Percentiles rank a stretch among this genome's conserved stretches.
Conservation (phyloP, 371 early-diverging fungal species). For the Conidiobolus incongruus region DNA sequence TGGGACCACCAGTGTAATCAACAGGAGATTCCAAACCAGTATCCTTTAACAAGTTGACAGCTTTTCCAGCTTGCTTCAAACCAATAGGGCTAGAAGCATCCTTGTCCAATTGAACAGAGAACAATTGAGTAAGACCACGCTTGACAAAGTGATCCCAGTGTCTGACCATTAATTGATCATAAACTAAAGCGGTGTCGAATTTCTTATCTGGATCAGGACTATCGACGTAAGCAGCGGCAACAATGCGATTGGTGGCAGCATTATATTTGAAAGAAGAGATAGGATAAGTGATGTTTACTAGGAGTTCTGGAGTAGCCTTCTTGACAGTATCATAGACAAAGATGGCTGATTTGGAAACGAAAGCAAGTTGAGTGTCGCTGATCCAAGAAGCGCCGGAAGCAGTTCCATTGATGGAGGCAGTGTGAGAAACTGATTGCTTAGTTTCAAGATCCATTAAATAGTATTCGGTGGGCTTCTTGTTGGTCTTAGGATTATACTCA, state of each 20-base stretch:
- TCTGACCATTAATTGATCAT: conserved; percentile 36
- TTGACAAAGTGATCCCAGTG: conserved; percentile 37
- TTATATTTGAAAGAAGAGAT: not conserved
- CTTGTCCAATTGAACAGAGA: conserved; percentile 18
- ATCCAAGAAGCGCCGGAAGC: conserved; percentile 20
- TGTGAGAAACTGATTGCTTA: conserved; percentile 6
- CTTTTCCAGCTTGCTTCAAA: conserved; percentile 9
- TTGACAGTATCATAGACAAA: conserved; percentile 21
- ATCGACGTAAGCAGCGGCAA: conserved; percentile 23
- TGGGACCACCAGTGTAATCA: conserved; percentile 26
- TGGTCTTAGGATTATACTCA: conserved; percentile 14
- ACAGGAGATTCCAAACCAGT: conserved; percentile 23
- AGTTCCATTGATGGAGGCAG: conserved; percentile 10
- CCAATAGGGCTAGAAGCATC: conserved; percentile 9
- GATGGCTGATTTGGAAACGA: conserved; percentile 18
- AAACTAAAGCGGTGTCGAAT: conserved; percentile 22
- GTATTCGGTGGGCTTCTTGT: conserved; percentile 20
- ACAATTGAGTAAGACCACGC: conserved; percentile 29
- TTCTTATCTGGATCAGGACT: conserved; percentile 17
- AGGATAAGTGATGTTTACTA: not conserved
- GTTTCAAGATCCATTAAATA: conserved; percentile 15
- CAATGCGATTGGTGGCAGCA: conserved; percentile 13
- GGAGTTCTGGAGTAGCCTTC: conserved; percentile 15
- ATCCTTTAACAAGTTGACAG: conserved; percentile 21
- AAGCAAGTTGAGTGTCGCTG: conserved; percentile 21